Percentiles rank a stretch among this genome's conserved stretches.
These are phyloP conservation scores for Brassica carinata DNA, from an alignment of 345 rosid genomes.

Conservation along the genomic window DNA sequence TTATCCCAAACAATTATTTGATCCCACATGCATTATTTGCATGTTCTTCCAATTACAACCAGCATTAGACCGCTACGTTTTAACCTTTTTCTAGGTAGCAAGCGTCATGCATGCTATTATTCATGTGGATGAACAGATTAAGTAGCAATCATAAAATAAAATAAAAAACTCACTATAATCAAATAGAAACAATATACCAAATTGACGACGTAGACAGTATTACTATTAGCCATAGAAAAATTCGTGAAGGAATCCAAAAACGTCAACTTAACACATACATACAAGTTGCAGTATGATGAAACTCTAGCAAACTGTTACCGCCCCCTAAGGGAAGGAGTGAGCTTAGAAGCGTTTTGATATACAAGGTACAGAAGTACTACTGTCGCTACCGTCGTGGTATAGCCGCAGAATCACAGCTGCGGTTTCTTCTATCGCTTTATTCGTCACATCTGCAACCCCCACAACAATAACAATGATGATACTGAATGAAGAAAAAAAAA, in stretches of 20 bases:
- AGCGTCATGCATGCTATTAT: neutral
- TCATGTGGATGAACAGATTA: constrained; percentile 9
- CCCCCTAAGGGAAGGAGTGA: neutral
- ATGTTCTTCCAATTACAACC: constrained; percentile 30
- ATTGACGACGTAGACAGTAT: neutral
- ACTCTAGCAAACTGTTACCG: neutral
- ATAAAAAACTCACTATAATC: neutral
- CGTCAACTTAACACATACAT: neutral
- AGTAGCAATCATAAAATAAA: neutral
- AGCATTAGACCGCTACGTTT: constrained; percentile 29
- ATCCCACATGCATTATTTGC: constrained; percentile 22
- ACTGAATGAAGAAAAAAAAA: neutral
- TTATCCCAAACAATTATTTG: constrained; percentile 38
- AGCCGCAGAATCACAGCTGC: constrained; percentile 77
- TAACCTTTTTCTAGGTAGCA: neutral
- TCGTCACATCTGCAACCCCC: constrained; percentile 72
- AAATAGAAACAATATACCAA: neutral
- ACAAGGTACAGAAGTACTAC: constrained; percentile 61
- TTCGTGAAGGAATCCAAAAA: constrained; percentile 3
- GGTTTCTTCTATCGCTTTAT: constrained; percentile 91
- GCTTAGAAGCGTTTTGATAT: constrained; percentile 67
- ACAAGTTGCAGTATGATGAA: neutral
- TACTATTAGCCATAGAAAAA: neutral
- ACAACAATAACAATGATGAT: neutral
- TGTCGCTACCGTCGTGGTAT: constrained; percentile 65